phyloP scores from a whole-genome alignment of 805 yeast genomes.

The Metschnikowia lunata region DNA sequence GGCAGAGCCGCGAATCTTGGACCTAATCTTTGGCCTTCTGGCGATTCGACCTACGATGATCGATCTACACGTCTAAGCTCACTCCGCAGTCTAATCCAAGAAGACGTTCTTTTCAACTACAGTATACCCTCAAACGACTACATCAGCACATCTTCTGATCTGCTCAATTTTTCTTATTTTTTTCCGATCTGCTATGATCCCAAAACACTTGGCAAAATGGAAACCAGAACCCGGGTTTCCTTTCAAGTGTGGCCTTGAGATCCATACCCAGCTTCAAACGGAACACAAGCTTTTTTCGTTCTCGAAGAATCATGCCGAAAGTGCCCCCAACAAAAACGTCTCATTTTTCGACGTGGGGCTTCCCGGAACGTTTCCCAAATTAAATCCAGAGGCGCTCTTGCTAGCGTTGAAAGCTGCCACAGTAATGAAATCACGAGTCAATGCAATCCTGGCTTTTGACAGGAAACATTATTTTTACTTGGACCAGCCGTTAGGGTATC shows the following conservation, averaged over 20 bases:
- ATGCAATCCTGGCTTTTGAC: constrained; percentile 65
- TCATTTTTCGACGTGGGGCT: constrained; percentile 80
- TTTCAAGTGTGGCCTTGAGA: constrained; percentile 84
- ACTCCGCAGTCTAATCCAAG: too few relatives aligned
- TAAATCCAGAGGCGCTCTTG: constrained; percentile 70
- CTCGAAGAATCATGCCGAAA: constrained; percentile 26
- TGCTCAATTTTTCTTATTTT: too few relatives aligned
- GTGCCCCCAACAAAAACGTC: constrained; percentile 61
- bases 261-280: constrained; percentile 86
- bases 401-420: constrained; percentile 70
- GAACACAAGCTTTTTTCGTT: constrained; percentile 70
- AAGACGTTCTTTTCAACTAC: too few relatives aligned
- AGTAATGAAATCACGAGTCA: constrained; percentile 60
- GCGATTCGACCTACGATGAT: too few relatives aligned
- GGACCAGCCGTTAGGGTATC: constrained; percentile 95
- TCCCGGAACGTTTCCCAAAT: constrained; percentile 87
- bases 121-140: too few relatives aligned
- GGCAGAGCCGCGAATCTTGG: too few relatives aligned
- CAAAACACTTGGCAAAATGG: constrained; percentile 14
- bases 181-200: constrained; percentile 7
- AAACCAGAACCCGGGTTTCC: constrained; percentile 17
- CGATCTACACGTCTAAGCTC: too few relatives aligned
- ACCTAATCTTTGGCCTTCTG: too few relatives aligned
- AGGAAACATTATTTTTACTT: constrained; percentile 95
- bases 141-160: too few relatives aligned